phyloP scores from a whole-genome alignment of 768 basidiomycete genomes.

The Pulveroboletus sp. region DNA sequence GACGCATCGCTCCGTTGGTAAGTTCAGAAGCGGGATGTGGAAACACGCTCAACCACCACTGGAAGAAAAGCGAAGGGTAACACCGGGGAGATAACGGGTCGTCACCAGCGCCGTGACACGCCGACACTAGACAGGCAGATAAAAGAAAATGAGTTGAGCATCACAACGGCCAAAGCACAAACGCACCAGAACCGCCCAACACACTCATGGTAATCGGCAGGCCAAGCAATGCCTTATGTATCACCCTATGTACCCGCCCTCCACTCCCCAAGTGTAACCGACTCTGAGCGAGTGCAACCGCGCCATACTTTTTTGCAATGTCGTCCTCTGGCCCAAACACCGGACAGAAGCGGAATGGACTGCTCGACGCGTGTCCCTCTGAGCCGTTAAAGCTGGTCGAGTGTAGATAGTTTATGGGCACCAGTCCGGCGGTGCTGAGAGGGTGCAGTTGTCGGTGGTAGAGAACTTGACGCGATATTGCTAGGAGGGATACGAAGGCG shows the following conservation, averaged over 20 bases:
- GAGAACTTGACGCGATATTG: conserved; percentile 55
- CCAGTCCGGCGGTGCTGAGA: conserved; percentile 45
- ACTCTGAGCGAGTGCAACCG: conserved; percentile 68
- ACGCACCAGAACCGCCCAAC: conserved; percentile 82
- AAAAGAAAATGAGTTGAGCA: background rate
- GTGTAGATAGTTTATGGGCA: conserved; percentile 84
- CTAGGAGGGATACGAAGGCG: conserved; percentile 52
- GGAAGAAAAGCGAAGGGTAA: conserved; percentile 94
- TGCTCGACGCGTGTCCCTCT: conserved; percentile 32
- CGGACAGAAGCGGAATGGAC: conserved; percentile 92
- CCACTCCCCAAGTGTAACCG: conserved; percentile 78
- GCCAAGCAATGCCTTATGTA: conserved; percentile 81
- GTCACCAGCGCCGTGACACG: conserved; percentile 92
- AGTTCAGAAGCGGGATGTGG: conserved; percentile 97
- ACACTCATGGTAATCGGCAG: conserved; percentile 88
- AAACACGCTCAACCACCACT: conserved; percentile 98
- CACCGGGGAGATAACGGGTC: conserved; percentile 81
- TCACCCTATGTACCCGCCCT: conserved; percentile 74
- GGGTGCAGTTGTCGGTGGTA: conserved; percentile 24
- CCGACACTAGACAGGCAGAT: conserved; percentile 69
- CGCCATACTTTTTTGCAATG: conserved; percentile 76
- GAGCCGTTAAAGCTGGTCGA: conserved; percentile 36
- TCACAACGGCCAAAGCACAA: background rate
- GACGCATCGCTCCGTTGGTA: conserved; percentile 94
- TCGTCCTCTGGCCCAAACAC: conserved; percentile 80